Evolutionary conservation across 306 rosid species (phyloP).

Genomic region (Begonia loranthoides): DNA sequence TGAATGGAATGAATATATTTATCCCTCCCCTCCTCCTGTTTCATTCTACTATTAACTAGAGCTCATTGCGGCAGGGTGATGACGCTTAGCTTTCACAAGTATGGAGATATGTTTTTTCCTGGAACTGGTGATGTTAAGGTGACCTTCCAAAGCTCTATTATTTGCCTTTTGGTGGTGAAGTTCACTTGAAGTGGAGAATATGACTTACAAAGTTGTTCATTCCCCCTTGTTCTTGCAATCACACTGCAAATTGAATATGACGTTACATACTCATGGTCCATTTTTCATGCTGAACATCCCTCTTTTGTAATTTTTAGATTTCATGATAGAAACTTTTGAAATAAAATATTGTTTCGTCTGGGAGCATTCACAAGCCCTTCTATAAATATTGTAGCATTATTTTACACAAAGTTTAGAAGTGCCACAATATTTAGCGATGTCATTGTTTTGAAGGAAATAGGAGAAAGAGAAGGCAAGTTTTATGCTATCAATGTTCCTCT

Average conservation of each 20-base stretch:
- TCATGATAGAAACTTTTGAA: no score
- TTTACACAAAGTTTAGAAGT: no score
- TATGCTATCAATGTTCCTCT: slow-evolving; percentile 98
- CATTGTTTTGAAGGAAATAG: slow-evolving; percentile 76
- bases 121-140: slow-evolving; percentile 99
- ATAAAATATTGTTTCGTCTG: no score
- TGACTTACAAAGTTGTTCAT: no score
- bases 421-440: slow-evolving; percentile 26
- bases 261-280: no score
- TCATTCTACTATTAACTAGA: no score
- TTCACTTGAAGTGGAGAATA: neutral
- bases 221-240: no score
- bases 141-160: slow-evolving; percentile 21
- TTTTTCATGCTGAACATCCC: no score
- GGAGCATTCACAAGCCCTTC: no score
- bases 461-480: slow-evolving; percentile 95
- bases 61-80: slow-evolving; percentile 69
- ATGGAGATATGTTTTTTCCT: slow-evolving; percentile 87
- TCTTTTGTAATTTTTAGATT: no score
- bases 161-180: slow-evolving; percentile 1
- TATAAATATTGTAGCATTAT: no score
- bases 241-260: no score
- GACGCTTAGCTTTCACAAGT: slow-evolving; percentile 99
- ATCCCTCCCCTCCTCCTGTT: neutral
- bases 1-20: slow-evolving; percentile 6